Evolutionary conservation across 108 stramenopile genomes (phyloP).

Genomic region (Pelagomonas calceolata): DNA sequence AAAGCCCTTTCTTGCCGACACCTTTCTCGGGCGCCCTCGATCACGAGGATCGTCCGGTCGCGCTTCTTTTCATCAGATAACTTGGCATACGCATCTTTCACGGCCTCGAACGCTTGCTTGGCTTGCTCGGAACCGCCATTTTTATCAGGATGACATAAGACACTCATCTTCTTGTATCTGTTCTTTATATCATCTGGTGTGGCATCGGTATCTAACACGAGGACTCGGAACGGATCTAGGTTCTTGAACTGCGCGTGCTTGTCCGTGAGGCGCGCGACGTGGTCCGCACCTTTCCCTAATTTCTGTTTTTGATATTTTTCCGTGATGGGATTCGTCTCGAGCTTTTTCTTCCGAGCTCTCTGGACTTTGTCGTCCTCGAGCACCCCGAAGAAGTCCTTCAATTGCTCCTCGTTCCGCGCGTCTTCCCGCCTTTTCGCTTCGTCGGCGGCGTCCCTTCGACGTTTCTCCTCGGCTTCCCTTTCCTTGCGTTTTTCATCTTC

Average conservation of each 20-base stretch:
- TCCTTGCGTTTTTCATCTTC: constrained; percentile 17
- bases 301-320: constrained; percentile 19
- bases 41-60: neutral
- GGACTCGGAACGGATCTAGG: constrained; percentile 36
- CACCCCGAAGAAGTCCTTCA: constrained; percentile 18
- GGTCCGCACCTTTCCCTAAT: constrained; percentile 22
- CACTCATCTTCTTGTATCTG: constrained; percentile 36
- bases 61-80: constrained; percentile 3
- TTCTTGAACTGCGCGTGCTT: constrained; percentile 39
- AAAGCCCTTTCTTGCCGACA: neutral
- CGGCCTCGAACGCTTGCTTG: constrained; percentile 8
- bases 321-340: constrained; percentile 19
- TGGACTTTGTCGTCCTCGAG: constrained; percentile 9
- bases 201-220: constrained; percentile 34
- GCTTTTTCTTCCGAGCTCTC: constrained; percentile 8
- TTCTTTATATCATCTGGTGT: constrained; percentile 37
- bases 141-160: constrained; percentile 44
- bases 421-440: constrained; percentile 12
- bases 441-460: constrained; percentile 16
- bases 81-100: constrained; percentile 1
- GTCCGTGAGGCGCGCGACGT: constrained; percentile 31
- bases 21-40: neutral
- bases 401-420: neutral
- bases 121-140: constrained; percentile 6
- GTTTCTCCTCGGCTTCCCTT: constrained; percentile 10